These are phyloP conservation scores for Zygoascus flipseniorum DNA, from an alignment of 805 yeast genomes.

Conservation along the genomic window DNA sequence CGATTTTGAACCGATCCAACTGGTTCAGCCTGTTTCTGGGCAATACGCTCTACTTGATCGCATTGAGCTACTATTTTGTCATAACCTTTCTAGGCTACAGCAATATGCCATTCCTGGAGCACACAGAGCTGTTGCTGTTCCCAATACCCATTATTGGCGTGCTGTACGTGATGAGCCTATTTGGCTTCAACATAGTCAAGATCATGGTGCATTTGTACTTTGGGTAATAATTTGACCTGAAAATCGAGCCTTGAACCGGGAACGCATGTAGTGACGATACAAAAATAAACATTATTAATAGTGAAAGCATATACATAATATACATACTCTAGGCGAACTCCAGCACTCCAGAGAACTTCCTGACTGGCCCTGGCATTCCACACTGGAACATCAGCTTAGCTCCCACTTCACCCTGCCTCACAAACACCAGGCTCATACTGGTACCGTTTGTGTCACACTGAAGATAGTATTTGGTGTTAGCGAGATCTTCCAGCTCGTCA, in stretches of 20 bases:
- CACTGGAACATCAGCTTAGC: conserved; percentile 13
- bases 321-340: conserved; percentile 9
- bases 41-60: conserved; percentile 65
- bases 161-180: conserved; percentile 50
- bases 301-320: background rate
- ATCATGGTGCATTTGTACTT: conserved; percentile 45
- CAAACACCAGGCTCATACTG: conserved; percentile 12
- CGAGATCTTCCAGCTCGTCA: conserved; percentile 16
- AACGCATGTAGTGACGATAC: background rate
- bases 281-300: background rate
- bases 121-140: conserved; percentile 50
- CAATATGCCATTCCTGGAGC: conserved; percentile 57
- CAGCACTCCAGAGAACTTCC: conserved; percentile 15
- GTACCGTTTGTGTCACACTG: conserved; percentile 13
- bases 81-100: conserved; percentile 86
- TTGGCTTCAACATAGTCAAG: conserved; percentile 68
- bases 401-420: conserved; percentile 8
- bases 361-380: conserved; percentile 4
- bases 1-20: conserved; percentile 55
- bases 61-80: conserved; percentile 66
- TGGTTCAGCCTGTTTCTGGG: conserved; percentile 68
- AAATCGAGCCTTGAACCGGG: background rate
- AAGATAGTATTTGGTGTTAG: conserved; percentile 14
- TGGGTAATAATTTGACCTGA: conserved; percentile 12
- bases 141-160: conserved; percentile 57